phyloP scores from a whole-genome alignment of 306 rosid species.

The Quercus variabilis region DNA sequence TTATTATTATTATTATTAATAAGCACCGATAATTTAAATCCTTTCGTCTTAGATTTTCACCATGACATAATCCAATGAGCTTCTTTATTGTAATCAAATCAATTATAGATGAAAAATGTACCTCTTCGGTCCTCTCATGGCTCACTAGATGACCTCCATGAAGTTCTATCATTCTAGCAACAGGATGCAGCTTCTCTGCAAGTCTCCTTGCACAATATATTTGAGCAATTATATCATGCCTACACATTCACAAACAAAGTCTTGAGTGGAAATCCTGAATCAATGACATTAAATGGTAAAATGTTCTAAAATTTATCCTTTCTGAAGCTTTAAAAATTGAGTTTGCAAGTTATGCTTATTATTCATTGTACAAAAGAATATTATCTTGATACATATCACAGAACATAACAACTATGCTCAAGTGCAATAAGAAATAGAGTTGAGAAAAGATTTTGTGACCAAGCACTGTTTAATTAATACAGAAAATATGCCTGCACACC shows the following conservation, averaged over 20 bases:
- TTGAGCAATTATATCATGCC: conserved; percentile 82
- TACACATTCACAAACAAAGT: conserved; percentile 25
- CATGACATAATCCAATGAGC: background rate
- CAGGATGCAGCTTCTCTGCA: conserved; percentile 74
- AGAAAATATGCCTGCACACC: conserved; percentile 37
- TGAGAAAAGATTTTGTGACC: background rate
- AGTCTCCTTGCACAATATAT: conserved; percentile 67
- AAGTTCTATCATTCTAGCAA: conserved; percentile 90
- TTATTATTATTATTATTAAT: too few species aligned
- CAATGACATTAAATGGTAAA: background rate
- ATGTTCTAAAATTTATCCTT: background rate
- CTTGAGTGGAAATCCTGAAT: conserved; percentile 10
- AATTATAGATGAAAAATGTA: conserved; percentile 12
- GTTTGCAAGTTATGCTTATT: background rate
- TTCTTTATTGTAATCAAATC: background rate
- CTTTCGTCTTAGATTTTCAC: background rate
- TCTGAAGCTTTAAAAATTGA: background rate
- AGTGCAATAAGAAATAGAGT: conserved; percentile 4
- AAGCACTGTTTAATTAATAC: background rate
- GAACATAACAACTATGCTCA: conserved; percentile 3
- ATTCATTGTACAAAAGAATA: background rate
- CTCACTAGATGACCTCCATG: conserved; percentile 95
- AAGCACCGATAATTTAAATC: background rate
- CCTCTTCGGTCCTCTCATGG: conserved; percentile 88
- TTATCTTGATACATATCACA: background rate